Base-by-base conservation (phyloP, 176 grass and related monocot genomes). In the Poa annua region DNA sequence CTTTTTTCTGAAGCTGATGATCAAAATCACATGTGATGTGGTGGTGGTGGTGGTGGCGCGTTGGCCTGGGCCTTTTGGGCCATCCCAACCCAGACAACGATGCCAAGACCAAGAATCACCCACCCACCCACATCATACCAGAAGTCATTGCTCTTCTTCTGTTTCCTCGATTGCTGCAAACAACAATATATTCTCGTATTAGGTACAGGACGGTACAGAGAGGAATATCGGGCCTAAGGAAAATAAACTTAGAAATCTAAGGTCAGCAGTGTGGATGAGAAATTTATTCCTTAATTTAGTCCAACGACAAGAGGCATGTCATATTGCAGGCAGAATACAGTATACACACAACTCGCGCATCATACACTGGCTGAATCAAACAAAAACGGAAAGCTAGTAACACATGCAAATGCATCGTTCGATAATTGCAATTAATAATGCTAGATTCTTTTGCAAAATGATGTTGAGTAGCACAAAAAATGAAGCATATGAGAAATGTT, bases 121-220 rank as follows among this genome's bases (percentile, higher is more conserved):
- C 94, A 97, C 17, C 94, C 91, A 74, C 75, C 62, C 11, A 91
- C 39, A 78, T 93, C 91, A 52, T 93, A 97, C 81, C 87, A 88
- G 35, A 97, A 80, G 34, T 94, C 92, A 42, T 29, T 92, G 54
- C 80, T 68, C 91, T 85, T 85, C 44, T 92, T 95, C 71, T 90
- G 89, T 79, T 80, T 93, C 81, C 86, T 92, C 33, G 82, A 7
- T 65, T 74, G 75, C 94, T 97, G 88, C 29, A 91, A 89, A 84
- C 74, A 21, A 74, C 48, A 66, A 69, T 24, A 57, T 16, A 57
- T 39, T 66, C 51, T 56, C 56, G 24, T 41, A 13, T 89, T n/a
- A 77, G 72, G 33, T 41, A 84, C 2, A 33, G 52, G 17, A 61
- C 53, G 22, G 48, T 4, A 62, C 0, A 3, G 21, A 11, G 32